Conservation (phyloP, 352 stramenopile species). For the Globisporangium middletonii region DNA sequence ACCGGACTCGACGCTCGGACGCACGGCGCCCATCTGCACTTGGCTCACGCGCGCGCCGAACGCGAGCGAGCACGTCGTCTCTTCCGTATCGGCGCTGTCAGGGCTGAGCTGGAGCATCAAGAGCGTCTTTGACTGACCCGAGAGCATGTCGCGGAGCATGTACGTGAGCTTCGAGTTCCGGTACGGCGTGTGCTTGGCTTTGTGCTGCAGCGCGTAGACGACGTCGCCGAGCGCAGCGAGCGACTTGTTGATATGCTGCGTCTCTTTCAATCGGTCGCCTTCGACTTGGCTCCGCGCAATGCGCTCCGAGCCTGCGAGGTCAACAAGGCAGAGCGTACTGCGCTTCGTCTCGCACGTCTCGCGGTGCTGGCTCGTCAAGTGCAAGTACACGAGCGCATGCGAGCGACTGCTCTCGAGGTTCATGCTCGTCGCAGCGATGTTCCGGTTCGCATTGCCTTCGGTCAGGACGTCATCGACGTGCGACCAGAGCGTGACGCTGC, state of each 20-base stretch:
- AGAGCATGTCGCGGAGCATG: constrained; percentile 90
- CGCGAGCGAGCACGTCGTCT: constrained; percentile 86
- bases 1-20: constrained; percentile 74
- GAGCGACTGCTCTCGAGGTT: constrained; percentile 85
- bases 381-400: constrained; percentile 77
- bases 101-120: constrained; percentile 91
- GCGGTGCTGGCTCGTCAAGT: constrained; percentile 68
- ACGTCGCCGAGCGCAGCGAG: constrained; percentile 96
- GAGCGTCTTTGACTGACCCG: constrained; percentile 87
- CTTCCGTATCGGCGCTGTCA: constrained; percentile 67
- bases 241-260: constrained; percentile 98
- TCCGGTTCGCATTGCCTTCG: constrained; percentile 77
- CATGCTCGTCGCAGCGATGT: constrained; percentile 80
- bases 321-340: constrained; percentile 95
- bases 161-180: constrained; percentile 95
- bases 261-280: constrained; percentile 91
- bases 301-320: constrained; percentile 96
- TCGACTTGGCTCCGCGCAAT: constrained; percentile 83
- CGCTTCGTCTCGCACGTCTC: constrained; percentile 60
- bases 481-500: constrained; percentile 48
- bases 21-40: constrained; percentile 82
- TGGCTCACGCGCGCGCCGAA: constrained; percentile 89
- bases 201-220: constrained; percentile 90
- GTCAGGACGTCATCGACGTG: constrained; percentile 64
- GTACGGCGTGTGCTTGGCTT: constrained; percentile 92